phyloP scores from a whole-genome alignment of 75 land plant species.

The Azolla pinnata region DNA sequence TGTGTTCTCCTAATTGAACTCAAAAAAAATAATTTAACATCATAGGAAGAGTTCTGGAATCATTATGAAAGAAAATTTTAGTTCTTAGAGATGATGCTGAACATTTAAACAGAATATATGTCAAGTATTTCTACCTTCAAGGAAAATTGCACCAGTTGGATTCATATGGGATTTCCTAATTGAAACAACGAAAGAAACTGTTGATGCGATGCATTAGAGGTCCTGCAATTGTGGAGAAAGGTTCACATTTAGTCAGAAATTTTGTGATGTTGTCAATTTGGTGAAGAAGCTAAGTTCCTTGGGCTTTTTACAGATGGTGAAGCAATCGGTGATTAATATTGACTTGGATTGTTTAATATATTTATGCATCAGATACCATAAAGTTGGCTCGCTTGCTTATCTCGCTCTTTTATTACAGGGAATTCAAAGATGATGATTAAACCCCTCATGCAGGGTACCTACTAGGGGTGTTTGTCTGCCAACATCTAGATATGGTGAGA shows the following conservation, averaged over 20 bases:
- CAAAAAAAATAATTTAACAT: neutral
- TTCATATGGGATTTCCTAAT: neutral
- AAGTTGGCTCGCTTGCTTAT: neutral
- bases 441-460: too few species aligned
- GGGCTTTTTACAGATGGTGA: neutral
- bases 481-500: too few species aligned
- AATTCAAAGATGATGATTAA: slow-evolving; percentile 14
- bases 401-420: slow-evolving; percentile 1
- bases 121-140: neutral
- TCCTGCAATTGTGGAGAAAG: neutral
- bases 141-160: neutral
- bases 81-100: too few species aligned
- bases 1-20: neutral
- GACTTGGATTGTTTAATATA: neutral
- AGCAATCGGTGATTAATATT: neutral
- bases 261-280: neutral
- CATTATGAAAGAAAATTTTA: neutral
- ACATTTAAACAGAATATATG: too few species aligned
- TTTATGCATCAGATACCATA: neutral
- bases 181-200: too few species aligned
- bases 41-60: neutral
- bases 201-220: too few species aligned
- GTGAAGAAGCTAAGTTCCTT: neutral
- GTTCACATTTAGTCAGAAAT: neutral
- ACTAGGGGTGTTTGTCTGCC: too few species aligned